phyloP scores from a whole-genome alignment of 192 early-diverging fungal species.

The Rhizoclosmatium globosum region DNA sequence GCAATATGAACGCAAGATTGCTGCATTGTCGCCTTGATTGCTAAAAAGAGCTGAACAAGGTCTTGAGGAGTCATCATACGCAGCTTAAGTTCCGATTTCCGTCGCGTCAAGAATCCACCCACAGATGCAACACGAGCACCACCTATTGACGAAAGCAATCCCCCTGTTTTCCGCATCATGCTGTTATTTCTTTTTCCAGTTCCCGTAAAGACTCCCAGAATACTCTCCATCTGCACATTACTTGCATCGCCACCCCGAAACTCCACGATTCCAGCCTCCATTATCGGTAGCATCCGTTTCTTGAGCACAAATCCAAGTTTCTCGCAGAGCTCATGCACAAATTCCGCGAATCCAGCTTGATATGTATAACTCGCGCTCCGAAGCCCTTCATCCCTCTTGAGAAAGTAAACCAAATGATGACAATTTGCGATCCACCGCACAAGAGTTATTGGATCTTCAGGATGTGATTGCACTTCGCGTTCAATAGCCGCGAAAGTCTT shows the following conservation, averaged over 20 bases:
- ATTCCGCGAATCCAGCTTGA: conserved; percentile 83
- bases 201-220: conserved; percentile 21
- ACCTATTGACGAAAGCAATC: conserved; percentile 23
- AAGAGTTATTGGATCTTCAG: conserved; percentile 65
- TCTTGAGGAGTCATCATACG: conserved; percentile 64
- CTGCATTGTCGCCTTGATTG: conserved; percentile 71
- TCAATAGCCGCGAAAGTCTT: conserved; percentile 50
- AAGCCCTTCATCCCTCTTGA: conserved; percentile 87
- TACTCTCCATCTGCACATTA: conserved; percentile 32
- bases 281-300: conserved; percentile 4
- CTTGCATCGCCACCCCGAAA: background rate
- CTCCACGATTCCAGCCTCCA: conserved; percentile 37
- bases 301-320: conserved; percentile 30
- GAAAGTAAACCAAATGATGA: conserved; percentile 82
- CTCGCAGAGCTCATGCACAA: conserved; percentile 65
- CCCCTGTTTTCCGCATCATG: conserved; percentile 27
- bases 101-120: background rate
- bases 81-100: background rate
- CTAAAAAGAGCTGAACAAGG: conserved; percentile 75
- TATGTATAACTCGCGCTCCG: conserved; percentile 72
- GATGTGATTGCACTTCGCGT: conserved; percentile 5
- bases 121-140: background rate
- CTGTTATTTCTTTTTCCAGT: conserved; percentile 21
- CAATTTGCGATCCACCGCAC: conserved; percentile 90
- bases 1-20: conserved; percentile 78